These are phyloP conservation scores for Boletus sp. DNA, from an alignment of 768 basidiomycete species.

Conservation along the genomic window DNA sequence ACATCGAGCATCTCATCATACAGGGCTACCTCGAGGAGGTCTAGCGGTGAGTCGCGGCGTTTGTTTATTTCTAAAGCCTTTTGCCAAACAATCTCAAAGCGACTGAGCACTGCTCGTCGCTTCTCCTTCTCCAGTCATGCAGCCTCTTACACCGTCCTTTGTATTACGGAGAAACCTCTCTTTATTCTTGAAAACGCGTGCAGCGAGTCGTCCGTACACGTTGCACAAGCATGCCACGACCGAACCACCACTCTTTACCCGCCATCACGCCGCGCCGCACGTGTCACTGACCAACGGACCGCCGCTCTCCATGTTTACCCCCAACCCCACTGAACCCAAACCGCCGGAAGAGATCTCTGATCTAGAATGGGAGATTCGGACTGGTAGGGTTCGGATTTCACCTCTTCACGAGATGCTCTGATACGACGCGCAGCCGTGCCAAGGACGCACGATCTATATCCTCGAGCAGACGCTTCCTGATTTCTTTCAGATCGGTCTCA, in stretches of 20 bases:
- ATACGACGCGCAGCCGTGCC: slow-evolving; percentile 26
- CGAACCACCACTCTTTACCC: slow-evolving; percentile 17
- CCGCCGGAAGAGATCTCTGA: slow-evolving; percentile 46
- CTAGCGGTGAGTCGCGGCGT: slow-evolving; percentile 26
- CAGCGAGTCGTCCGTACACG: background rate
- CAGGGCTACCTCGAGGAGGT: slow-evolving; percentile 93
- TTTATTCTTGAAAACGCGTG: background rate
- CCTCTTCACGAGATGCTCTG: slow-evolving; percentile 23
- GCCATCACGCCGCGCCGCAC: slow-evolving; percentile 1
- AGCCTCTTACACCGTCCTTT: background rate
- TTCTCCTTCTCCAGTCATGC: slow-evolving; percentile 13
- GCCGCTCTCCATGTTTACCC: slow-evolving; percentile 23
- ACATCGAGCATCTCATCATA: slow-evolving; percentile 92
- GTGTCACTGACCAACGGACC: slow-evolving; percentile 6
- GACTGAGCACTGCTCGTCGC: background rate
- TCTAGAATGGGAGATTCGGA: slow-evolving; percentile 75
- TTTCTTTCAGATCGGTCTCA: slow-evolving; percentile 68
- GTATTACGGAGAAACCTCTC: background rate
- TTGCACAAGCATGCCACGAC: slow-evolving; percentile 2
- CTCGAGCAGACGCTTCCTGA: slow-evolving; percentile 67
- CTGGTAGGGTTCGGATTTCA: slow-evolving; percentile 44
- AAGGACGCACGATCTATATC: slow-evolving; percentile 71
- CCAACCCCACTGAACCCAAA: slow-evolving; percentile 14
- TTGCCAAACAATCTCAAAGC: slow-evolving; percentile 26
- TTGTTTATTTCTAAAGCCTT: slow-evolving; percentile 23